Conservation (phyloP, 1,284 basidiomycete genomes). For the Marasmius fiardii region DNA sequence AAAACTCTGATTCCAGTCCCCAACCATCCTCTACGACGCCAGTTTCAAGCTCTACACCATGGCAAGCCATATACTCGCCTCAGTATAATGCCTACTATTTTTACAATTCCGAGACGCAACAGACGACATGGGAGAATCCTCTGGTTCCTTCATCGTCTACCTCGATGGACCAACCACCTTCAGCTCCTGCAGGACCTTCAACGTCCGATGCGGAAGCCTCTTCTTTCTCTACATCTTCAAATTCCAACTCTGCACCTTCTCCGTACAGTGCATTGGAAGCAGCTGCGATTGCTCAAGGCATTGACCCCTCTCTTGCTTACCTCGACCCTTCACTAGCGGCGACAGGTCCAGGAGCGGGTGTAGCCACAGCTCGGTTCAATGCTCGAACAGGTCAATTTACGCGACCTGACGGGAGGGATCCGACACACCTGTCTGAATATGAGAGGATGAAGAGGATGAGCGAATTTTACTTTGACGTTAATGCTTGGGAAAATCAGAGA, state of each 20-base stretch:
- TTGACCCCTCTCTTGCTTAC: conserved; percentile 81
- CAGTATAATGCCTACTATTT: conserved; percentile 87
- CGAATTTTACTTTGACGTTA: conserved; percentile 85
- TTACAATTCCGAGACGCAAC: conserved; percentile 74
- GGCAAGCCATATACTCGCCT: conserved; percentile 87
- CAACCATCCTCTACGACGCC: conserved; percentile 13
- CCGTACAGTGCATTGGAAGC: conserved; percentile 49
- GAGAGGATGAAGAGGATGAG: conserved; percentile 85
- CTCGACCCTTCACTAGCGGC: conserved; percentile 73
- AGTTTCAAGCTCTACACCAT: conserved; percentile 33
- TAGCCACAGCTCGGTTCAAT: conserved; percentile 71
- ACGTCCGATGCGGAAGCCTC: conserved; percentile 14
- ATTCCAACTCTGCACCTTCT: conserved; percentile 22
- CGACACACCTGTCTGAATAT: conserved; percentile 78
- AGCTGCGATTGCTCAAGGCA: conserved; percentile 71
- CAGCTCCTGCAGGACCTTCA: conserved; percentile 16
- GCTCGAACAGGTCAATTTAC: conserved; percentile 81
- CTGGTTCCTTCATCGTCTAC: conserved; percentile 32
- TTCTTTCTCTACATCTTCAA: conserved; percentile 23
- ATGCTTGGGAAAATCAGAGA: conserved; percentile 75
- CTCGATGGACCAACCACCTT: conserved; percentile 23
- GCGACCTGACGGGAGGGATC: conserved; percentile 60
- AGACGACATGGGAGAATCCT: conserved; percentile 90
- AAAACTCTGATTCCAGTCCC: neutral
- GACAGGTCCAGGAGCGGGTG: conserved; percentile 30